A percentile compares a stretch with the other conserved stretches of the same genome.
phyloP scores from a whole-genome alignment of 148 eudicot genomes.

The Cornus kousa region DNA sequence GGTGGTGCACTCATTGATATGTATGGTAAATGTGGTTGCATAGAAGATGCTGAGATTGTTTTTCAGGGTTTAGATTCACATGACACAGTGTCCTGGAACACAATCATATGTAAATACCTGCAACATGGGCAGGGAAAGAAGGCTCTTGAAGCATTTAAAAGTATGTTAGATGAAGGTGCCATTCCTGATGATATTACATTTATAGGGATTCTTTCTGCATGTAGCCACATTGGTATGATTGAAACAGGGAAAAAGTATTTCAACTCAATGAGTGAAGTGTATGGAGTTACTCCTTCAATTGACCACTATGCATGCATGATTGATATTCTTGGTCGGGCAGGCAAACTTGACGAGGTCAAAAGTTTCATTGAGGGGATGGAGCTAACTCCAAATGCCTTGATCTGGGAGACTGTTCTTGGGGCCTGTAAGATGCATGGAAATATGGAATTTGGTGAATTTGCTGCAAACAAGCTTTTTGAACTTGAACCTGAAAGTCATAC shows the following conservation, averaged over 20 bases:
- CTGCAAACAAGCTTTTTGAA: constrained; percentile 37
- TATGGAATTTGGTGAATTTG: constrained; percentile 39
- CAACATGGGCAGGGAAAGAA: constrained; percentile 37
- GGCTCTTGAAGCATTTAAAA: constrained; percentile 33
- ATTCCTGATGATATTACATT: constrained; percentile 45
- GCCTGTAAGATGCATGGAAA: constrained; percentile 44
- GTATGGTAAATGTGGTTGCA: constrained; percentile 51
- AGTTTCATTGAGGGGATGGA: constrained; percentile 35
- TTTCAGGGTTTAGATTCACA: constrained; percentile 22
- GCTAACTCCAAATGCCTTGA: constrained; percentile 28
- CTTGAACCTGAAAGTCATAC: constrained; percentile 36
- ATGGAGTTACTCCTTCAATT: constrained; percentile 30
- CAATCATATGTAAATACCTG: constrained; percentile 35
- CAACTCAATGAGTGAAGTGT: constrained; percentile 31
- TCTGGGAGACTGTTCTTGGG: constrained; percentile 51
- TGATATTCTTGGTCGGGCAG: constrained; percentile 48
- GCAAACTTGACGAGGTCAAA: constrained; percentile 39
- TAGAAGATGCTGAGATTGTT: constrained; percentile 35
- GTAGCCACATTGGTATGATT: constrained; percentile 44
- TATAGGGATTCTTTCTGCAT: constrained; percentile 47
- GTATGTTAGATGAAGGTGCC: constrained; percentile 31
- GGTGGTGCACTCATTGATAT: constrained; percentile 44
- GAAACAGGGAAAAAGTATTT: constrained; percentile 38
- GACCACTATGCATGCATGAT: constrained; percentile 49
- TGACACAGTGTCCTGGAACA: constrained; percentile 49